phyloP scores from a whole-genome alignment of 1,139 yeast species.

The Kazachstania sp. region DNA sequence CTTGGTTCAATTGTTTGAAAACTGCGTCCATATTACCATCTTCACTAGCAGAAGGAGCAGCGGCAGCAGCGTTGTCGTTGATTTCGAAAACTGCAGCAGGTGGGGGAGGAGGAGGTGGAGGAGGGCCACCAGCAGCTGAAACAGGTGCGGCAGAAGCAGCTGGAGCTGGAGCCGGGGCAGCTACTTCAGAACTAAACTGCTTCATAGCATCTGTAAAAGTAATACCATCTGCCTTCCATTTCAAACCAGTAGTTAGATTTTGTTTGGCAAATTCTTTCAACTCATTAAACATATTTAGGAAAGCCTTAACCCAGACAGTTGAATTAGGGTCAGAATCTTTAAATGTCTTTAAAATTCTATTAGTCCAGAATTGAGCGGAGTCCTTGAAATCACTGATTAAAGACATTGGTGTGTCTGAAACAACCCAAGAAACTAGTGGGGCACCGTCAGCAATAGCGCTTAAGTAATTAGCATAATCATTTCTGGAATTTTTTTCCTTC shows the following conservation, averaged over 20 bases:
- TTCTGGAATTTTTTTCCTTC: constrained; percentile 68
- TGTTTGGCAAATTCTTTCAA: constrained; percentile 67
- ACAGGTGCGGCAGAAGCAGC: constrained; percentile 10
- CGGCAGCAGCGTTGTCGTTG: constrained; percentile 25
- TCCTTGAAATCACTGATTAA: constrained; percentile 79
- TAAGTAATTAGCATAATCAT: constrained; percentile 58
- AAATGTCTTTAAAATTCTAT: constrained; percentile 76
- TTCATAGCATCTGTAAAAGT: constrained; percentile 40
- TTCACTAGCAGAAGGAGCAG: constrained; percentile 20
- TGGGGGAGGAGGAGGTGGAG: constrained; percentile 38
- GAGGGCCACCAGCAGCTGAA: constrained; percentile 27
- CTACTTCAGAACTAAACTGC: background rate
- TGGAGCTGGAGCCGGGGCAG: background rate
- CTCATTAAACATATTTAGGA: constrained; percentile 54
- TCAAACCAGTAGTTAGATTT: constrained; percentile 70
- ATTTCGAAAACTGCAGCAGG: constrained; percentile 60
- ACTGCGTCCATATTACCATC: constrained; percentile 68
- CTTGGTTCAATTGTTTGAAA: constrained; percentile 82
- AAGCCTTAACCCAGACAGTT: constrained; percentile 72
- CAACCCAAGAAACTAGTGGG: constrained; percentile 87
- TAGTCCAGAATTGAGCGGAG: constrained; percentile 89
- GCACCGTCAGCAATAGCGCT: constrained; percentile 84
- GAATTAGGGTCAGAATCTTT: constrained; percentile 61
- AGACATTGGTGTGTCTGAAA: constrained; percentile 58
- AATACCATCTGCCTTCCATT: constrained; percentile 60